These are phyloP conservation scores for Fusarium sp. DNA, from an alignment of 2,329 filamentous ascomycete species.

Conservation along the genomic window DNA sequence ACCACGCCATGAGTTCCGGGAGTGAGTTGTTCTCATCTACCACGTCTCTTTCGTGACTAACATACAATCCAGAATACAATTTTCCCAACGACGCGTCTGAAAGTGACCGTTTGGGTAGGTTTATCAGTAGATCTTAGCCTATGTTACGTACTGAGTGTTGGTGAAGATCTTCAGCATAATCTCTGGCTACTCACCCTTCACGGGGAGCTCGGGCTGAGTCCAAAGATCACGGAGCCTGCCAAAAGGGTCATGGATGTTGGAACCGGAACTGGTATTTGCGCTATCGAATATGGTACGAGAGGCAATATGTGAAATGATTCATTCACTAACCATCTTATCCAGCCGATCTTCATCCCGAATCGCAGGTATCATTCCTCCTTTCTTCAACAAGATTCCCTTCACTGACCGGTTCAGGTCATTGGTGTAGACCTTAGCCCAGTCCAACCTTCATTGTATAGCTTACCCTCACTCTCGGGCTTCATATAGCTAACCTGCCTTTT, in stretches of 20 bases:
- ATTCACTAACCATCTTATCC: neutral
- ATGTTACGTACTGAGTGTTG: neutral
- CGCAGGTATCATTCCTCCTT: neutral
- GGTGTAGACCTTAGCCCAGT: conserved; percentile 7
- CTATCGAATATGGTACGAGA: conserved; percentile 2
- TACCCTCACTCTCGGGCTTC: fast-evolving
- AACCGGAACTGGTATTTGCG: conserved; percentile 2
- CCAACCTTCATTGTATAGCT: neutral
- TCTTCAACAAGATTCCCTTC: fast-evolving
- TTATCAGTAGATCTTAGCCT: fast-evolving
- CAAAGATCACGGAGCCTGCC: neutral
- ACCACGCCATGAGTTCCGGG: conserved; percentile 8
- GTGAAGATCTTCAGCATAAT: conserved; percentile 4
- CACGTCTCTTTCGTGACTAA: fast-evolving
- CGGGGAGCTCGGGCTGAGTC: neutral
- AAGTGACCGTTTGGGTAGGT: neutral
- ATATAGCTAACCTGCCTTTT: fast-evolving
- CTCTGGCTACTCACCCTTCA: conserved; percentile 6
- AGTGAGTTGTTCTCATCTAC: neutral
- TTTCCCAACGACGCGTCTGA: conserved; percentile 7
- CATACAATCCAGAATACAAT: neutral
- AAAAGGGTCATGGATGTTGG: conserved; percentile 9
- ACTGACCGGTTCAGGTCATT: neutral
- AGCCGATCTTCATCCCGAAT: neutral
- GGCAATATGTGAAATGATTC: fast-evolving